Percentiles rank a stretch among this genome's conserved stretches.
Evolutionary conservation across 805 yeast species (phyloP).

Genomic region (Naumovozyma dairenensis): DNA sequence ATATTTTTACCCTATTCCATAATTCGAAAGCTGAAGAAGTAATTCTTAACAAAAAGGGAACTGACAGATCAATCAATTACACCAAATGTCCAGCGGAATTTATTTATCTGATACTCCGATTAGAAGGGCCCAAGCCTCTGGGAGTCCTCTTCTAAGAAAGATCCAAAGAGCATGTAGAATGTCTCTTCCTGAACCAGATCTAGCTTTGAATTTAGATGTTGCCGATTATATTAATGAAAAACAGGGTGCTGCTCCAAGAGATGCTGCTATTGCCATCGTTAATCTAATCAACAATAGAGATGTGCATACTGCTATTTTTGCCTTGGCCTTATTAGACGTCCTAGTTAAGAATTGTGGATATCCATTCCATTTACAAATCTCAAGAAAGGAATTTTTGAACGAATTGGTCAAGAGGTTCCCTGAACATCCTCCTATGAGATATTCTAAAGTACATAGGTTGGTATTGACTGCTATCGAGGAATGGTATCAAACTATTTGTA

Average conservation of each 20-base stretch:
- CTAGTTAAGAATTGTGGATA: constrained; percentile 96
- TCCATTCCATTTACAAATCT: constrained; percentile 90
- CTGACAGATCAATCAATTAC: too few relatives aligned
- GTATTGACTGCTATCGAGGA: constrained; percentile 88
- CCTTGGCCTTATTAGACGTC: constrained; percentile 73
- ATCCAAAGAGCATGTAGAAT: constrained; percentile 79
- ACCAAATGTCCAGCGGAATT: constrained; percentile 25
- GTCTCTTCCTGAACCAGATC: constrained; percentile 73
- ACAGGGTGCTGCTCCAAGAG: constrained; percentile 84
- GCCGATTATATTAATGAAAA: constrained; percentile 89
- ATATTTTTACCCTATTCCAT: too few relatives aligned
- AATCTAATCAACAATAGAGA: constrained; percentile 73
- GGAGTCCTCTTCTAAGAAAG: constrained; percentile 33
- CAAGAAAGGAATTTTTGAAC: constrained; percentile 88
- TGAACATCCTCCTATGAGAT: constrained; percentile 83
- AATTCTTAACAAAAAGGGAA: too few relatives aligned
- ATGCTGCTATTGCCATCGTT: constrained; percentile 82
- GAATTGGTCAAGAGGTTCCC: constrained; percentile 90
- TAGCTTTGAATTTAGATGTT: constrained; percentile 80
- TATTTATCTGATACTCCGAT: constrained; percentile 28
- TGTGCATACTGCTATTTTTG: constrained; percentile 75
- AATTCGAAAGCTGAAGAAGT: too few relatives aligned
- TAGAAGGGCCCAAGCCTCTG: constrained; percentile 22
- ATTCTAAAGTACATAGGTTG: constrained; percentile 72
- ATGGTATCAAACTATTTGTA: constrained; percentile 93